Conservation (phyloP, 1,139 yeast species). For the Lodderomyces theae region DNA sequence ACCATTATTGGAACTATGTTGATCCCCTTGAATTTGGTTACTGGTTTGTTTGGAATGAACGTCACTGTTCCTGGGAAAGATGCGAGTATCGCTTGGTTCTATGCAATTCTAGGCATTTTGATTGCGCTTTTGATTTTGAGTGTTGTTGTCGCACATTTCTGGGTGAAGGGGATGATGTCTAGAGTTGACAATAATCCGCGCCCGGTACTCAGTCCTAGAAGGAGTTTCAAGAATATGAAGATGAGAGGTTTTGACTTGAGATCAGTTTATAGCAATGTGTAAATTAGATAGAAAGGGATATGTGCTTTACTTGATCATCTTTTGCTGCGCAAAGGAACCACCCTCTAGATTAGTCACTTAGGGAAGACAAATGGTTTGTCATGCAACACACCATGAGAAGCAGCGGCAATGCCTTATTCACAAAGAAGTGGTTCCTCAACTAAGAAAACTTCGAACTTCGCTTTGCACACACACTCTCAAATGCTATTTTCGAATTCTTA, state of each 20-base stretch:
- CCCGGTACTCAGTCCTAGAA: constrained; percentile 21
- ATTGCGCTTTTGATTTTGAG: constrained; percentile 27
- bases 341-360: too few relatives aligned
- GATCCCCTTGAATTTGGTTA: constrained; percentile 84
- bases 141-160: constrained; percentile 33
- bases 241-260: constrained; percentile 34
- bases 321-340: too few relatives aligned
- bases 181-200: constrained; percentile 14
- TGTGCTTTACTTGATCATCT: too few relatives aligned
- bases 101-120: constrained; percentile 40
- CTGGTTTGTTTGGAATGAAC: constrained; percentile 97
- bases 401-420: too few relatives aligned
- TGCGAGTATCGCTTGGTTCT: constrained; percentile 29
- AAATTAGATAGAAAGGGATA: neutral
- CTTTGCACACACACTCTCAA: too few relatives aligned
- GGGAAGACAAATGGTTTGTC: too few relatives aligned
- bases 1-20: constrained; percentile 87
- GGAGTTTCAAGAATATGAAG: constrained; percentile 46
- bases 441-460: too few relatives aligned
- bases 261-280: constrained; percentile 31
- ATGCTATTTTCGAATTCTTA: too few relatives aligned
- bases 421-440: too few relatives aligned
- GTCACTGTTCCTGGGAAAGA: constrained; percentile 78
- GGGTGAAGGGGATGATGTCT: constrained; percentile 29
- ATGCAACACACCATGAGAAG: too few relatives aligned